Percentiles rank a stretch among this genome's conserved stretches.
Evolutionary conservation across 2,329 filamentous ascomycete genomes (phyloP).

Genomic region (Cladosporium velox): DNA sequence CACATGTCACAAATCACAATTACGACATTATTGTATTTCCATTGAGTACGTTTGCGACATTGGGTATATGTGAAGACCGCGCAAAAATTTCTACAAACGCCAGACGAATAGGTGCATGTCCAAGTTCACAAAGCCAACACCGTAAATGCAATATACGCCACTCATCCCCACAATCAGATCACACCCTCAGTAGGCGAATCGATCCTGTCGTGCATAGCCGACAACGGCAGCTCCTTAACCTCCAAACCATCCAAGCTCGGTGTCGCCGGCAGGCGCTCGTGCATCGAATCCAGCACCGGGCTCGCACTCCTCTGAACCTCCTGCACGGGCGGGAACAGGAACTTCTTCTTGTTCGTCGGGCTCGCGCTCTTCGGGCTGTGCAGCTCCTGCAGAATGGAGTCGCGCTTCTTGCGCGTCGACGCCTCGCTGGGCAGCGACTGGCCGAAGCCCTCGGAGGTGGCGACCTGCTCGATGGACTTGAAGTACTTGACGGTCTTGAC

Average conservation of each 20-base stretch:
- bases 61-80: not conserved
- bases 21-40: not conserved
- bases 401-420: slow-evolving; percentile 36
- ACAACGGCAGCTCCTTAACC: slow-evolving; percentile 35
- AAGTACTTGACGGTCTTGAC: slow-evolving; percentile 52
- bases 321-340: slow-evolving; percentile 29
- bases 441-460: slow-evolving; percentile 46
- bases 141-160: not conserved
- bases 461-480: slow-evolving; percentile 53
- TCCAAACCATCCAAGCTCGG: slow-evolving; percentile 32
- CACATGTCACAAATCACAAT: not conserved
- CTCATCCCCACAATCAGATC: not conserved
- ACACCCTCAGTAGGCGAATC: slow-evolving; percentile 18
- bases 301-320: slow-evolving; percentile 32
- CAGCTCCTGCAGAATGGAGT: slow-evolving; percentile 39
- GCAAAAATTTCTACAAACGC: not conserved
- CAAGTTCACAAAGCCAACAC: not conserved
- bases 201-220: slow-evolving; percentile 37
- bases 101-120: not conserved
- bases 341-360: slow-evolving; percentile 23
- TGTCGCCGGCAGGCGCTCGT: slow-evolving; percentile 31
- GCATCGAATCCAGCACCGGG: slow-evolving; percentile 41
- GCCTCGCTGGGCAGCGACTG: slow-evolving; percentile 44
- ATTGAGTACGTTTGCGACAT: not conserved
- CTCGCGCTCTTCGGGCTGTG: slow-evolving; percentile 34